Conservation (phyloP, 441 rosid genomes). For the Syzygium syzygioides region DNA sequence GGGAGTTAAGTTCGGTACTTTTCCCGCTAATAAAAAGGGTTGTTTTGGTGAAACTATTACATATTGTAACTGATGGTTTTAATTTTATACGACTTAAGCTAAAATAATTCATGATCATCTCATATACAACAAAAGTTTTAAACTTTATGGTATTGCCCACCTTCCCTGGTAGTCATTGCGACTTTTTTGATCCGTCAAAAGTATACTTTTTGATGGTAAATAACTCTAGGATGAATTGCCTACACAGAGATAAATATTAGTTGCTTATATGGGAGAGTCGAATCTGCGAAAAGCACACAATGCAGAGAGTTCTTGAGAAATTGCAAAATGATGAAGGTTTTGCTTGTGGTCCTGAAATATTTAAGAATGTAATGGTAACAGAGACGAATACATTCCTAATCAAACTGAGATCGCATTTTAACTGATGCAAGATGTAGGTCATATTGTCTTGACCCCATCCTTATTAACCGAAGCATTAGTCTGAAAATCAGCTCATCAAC, state of each 20-base stretch:
- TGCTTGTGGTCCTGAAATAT: neutral
- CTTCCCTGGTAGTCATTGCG: neutral
- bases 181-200: neutral
- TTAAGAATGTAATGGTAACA: neutral
- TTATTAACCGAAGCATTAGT: neutral
- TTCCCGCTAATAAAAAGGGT: neutral
- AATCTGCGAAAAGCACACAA: neutral
- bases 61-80: neutral
- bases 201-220: neutral
- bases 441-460: neutral
- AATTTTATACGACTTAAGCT: neutral
- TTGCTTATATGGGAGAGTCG: neutral
- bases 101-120: neutral
- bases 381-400: neutral
- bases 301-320: neutral
- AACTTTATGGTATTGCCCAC: neutral
- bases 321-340: neutral
- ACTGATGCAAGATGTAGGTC: neutral
- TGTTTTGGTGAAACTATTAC: neutral
- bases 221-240: neutral
- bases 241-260: neutral
- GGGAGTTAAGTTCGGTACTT: slow-evolving; percentile 18
- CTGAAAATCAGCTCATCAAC: neutral
- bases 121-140: neutral
- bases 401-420: neutral